Conservation (phyloP, 306 rosid genomes). For the Arachis stenosperma region DNA sequence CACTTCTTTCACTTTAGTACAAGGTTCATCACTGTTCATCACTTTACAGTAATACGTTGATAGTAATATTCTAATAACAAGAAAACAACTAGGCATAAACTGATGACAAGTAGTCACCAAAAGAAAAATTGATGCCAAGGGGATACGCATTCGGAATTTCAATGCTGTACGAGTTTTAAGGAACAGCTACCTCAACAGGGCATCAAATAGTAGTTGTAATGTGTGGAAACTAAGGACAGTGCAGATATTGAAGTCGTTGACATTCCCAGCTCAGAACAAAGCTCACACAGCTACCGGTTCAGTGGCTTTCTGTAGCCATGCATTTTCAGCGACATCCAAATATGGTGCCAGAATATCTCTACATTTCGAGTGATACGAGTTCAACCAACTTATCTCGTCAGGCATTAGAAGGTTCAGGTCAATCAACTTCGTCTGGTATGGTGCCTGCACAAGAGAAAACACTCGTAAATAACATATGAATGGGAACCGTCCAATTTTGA, state of each 20-base stretch:
- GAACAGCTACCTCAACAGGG: not conserved
- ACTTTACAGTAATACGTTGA: conserved; percentile 4
- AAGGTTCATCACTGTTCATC: conserved; percentile 4
- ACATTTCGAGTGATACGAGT: conserved; percentile 80
- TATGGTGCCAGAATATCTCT: conserved; percentile 68
- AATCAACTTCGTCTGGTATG: conserved; percentile 85
- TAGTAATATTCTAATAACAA: not conserved
- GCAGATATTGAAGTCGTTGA: conserved; percentile 20
- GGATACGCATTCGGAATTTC: conserved; percentile 6
- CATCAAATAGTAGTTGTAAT: not conserved
- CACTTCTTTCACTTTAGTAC: not conserved
- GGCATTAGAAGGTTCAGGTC: conserved; percentile 63
- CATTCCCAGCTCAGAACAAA: not conserved
- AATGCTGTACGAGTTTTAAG: conserved; percentile 15
- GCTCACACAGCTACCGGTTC: conserved; percentile 65
- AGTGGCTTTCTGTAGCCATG: conserved; percentile 90
- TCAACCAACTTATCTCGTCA: conserved; percentile 84
- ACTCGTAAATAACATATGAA: not conserved
- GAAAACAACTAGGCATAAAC: not conserved
- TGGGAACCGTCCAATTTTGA: conserved; percentile 8
- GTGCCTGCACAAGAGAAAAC: conserved; percentile 63
- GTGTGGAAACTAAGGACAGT: conserved; percentile 15
- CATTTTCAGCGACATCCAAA: conserved; percentile 72
- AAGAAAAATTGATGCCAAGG: not conserved
- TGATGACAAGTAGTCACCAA: not conserved